Conservation (phyloP, 805 yeast species). For the Citeromyces nyonsensis region DNA sequence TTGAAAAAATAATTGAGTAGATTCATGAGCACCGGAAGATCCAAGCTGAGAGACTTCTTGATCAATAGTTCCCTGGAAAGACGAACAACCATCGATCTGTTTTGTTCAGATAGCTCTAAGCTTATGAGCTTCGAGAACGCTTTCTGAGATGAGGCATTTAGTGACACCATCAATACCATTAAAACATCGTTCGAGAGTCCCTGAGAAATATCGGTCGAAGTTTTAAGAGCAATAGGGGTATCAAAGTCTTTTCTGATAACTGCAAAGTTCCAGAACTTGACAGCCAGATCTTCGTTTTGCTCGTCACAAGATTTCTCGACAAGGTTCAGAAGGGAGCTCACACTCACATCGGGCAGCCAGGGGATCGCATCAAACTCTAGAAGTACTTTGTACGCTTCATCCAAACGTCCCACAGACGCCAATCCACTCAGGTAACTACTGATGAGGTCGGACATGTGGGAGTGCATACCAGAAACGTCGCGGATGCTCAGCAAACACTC, state of each 20-base stretch:
- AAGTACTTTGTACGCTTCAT: constrained; percentile 10
- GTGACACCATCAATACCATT: background rate
- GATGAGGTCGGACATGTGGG: constrained; percentile 6
- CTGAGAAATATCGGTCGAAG: background rate
- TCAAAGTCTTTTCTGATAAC: constrained; percentile 17
- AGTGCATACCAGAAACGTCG: constrained; percentile 7
- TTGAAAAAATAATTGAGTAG: constrained; percentile 11
- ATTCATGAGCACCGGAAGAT: constrained; percentile 9
- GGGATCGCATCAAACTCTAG: constrained; percentile 12
- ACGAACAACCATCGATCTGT: constrained; percentile 11
- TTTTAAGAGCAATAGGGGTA: background rate
- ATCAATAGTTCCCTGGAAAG: constrained; percentile 13
- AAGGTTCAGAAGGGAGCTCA: constrained; percentile 10
- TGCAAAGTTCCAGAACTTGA: constrained; percentile 14
- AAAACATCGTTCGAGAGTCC: background rate
- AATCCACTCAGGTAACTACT: constrained; percentile 13
- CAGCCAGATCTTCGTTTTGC: constrained; percentile 9
- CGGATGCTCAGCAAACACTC: constrained; percentile 29
- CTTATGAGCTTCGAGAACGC: constrained; percentile 10
- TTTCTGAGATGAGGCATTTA: background rate
- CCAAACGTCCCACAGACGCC: constrained; percentile 9
- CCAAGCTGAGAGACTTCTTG: constrained; percentile 11
- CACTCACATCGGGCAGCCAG: constrained; percentile 18
- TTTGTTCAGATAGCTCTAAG: constrained; percentile 6
- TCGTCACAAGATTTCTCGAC: constrained; percentile 9